Evolutionary conservation across 805 yeast species (phyloP).

Genomic region (Wickerhamomyces canadensis): DNA sequence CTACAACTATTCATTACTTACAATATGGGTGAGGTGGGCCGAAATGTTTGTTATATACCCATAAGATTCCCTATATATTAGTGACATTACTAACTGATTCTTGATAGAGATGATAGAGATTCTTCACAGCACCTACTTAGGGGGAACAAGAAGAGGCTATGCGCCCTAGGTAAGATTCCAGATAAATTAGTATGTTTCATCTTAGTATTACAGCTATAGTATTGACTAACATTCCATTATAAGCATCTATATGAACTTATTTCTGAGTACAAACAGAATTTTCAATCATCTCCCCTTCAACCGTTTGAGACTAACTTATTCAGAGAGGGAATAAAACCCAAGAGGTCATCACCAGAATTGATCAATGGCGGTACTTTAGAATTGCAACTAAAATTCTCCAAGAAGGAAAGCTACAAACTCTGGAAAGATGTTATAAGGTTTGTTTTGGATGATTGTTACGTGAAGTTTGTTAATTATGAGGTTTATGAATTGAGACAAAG

Average conservation of each 20-base stretch:
- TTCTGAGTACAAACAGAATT: neutral
- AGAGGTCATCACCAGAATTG: neutral
- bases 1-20: conserved; percentile 1
- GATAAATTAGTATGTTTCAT: neutral
- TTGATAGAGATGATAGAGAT: too few species aligned
- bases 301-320: conserved; percentile 7
- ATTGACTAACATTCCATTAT: neutral
- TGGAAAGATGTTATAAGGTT: conserved; percentile 9
- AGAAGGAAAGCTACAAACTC: neutral
- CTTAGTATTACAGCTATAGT: neutral
- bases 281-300: neutral
- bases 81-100: neutral
- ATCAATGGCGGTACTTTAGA: conserved; percentile 6
- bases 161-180: neutral
- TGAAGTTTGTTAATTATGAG: neutral
- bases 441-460: conserved; percentile 2
- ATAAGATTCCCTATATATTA: neutral
- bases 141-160: neutral
- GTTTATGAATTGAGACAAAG: neutral
- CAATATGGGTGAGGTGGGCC: conserved; percentile 11
- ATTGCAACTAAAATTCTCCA: conserved; percentile 3
- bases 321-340: conserved; percentile 7
- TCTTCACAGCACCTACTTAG: too few species aligned
- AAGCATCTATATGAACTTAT: conserved; percentile 2
- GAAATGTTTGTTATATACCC: conserved; percentile 7